phyloP scores from a whole-genome alignment of 1,284 basidiomycete species.

The Ceratobasidium sp. region DNA sequence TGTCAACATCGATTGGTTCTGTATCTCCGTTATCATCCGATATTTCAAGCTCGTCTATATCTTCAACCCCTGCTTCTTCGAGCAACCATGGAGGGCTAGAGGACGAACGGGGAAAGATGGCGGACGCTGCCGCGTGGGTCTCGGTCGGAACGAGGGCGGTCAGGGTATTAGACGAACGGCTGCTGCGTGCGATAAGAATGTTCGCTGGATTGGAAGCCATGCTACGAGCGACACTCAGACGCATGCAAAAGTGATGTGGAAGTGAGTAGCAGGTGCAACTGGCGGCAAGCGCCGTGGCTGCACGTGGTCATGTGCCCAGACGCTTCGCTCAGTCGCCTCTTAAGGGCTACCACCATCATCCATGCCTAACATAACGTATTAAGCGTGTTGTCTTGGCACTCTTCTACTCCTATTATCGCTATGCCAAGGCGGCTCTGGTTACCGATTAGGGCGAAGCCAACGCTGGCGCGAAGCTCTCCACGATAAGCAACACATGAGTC shows the following conservation, averaged over 20 bases:
- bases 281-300: slow-evolving; percentile 23
- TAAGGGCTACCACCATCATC: not conserved
- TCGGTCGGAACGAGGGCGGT: slow-evolving; percentile 84
- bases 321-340: not conserved
- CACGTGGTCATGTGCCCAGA: slow-evolving; percentile 10
- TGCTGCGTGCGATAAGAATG: slow-evolving; percentile 85
- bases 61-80: slow-evolving; percentile 77
- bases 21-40: slow-evolving; percentile 46
- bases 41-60: slow-evolving; percentile 55
- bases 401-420: not conserved
- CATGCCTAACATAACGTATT: not conserved
- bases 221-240: slow-evolving; percentile 12
- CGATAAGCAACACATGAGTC: slow-evolving; percentile 23
- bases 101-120: slow-evolving; percentile 77
- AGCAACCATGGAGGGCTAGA: slow-evolving; percentile 80
- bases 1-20: slow-evolving; percentile 74
- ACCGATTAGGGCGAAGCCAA: not conserved
- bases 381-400: slow-evolving; percentile 21
- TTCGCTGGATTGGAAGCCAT: slow-evolving; percentile 67
- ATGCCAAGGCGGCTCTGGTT: not conserved
- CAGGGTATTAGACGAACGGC: slow-evolving; percentile 75
- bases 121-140: slow-evolving; percentile 84
- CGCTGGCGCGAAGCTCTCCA: not conserved
- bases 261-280: slow-evolving; percentile 3
- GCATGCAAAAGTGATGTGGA: slow-evolving; percentile 6